Base-by-base conservation (phyloP, 495 filamentous ascomycete species). In the Delitschia confertaspora region DNA sequence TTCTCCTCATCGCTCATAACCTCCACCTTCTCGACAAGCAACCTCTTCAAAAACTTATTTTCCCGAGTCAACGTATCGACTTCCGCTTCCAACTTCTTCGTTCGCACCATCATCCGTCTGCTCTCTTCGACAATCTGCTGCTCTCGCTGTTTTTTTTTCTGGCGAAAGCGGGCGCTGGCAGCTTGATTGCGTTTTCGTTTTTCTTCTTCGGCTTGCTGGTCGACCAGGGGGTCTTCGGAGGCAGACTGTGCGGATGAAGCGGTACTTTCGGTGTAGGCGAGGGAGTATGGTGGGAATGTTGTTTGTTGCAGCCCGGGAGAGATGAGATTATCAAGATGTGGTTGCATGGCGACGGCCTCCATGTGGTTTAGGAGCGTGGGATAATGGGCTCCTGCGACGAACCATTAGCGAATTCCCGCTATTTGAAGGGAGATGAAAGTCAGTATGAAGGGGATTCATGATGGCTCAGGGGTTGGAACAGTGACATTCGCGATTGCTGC, bases 101-200 rank as follows among this genome's bases (percentile, higher is more conserved):
- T 51, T 18, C 38, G 33, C 11, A 45, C 42, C 2, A 33, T 18
- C 26, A 39, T 39, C 21, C 46, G 41, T 13, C 42, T 34, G 29
- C 41, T 46, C 34, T 45, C 41, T 25, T 51, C 48, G 11, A 45
- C 18, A 41, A 51, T 51, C 30, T 51, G 48, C 48, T 45, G 41
- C 40, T 51, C 48, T 13, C 48, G 41, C 36, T 51, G 48, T 37
- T 51, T 51, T 37, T 51, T 51, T 31, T 51, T 51, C 35, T 51
- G 48, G 16, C 48, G 41, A 16, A 51, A 51, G 3, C 48, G 42
- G 3, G 48, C 48, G 21, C 33, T 39, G n/a, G 48, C 48, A 17
- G 48, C 48, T 31, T 51, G 48, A 37, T 51, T 51, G 27, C 48
- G 41, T 18, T 46, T 51, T 11, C 48, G 41, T 32, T 51, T 51